phyloP scores from a whole-genome alignment of 2,329 filamentous ascomycete species.

The Claviceps capensis region DNA sequence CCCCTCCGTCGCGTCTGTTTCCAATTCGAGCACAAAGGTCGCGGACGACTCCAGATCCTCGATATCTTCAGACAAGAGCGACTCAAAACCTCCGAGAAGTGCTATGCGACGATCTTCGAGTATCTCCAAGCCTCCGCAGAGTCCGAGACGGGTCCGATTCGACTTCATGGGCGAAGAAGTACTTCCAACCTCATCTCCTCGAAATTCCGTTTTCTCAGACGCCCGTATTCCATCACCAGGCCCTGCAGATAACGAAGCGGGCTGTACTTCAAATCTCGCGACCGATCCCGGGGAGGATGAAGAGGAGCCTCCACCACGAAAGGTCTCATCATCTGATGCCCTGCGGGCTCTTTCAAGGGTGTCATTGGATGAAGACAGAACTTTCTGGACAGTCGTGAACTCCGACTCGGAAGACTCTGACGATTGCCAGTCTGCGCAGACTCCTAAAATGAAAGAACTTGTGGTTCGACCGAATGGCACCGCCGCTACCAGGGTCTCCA shows the following conservation, averaged over 20 bases:
- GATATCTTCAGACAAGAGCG: constrained; percentile 37
- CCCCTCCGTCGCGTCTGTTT: constrained; percentile 20
- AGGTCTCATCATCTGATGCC: constrained; percentile 42
- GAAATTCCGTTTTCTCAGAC: constrained; percentile 20
- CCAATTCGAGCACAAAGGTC: constrained; percentile 17
- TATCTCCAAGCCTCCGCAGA: constrained; percentile 33
- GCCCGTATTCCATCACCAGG: constrained; percentile 14
- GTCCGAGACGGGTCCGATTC: constrained; percentile 49
- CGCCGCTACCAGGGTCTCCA: neutral
- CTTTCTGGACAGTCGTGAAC: constrained; percentile 37
- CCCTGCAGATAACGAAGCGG: constrained; percentile 14
- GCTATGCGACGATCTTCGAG: constrained; percentile 44
- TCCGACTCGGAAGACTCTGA: constrained; percentile 16
- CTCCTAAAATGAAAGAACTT: too few relatives aligned
- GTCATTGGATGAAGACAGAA: constrained; percentile 32
- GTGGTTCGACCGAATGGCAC: neutral
- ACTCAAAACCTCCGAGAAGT: constrained; percentile 36
- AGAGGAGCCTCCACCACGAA: constrained; percentile 31
- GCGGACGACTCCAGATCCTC: constrained; percentile 38
- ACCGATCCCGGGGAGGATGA: constrained; percentile 27
- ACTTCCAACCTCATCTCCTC: constrained; percentile 43
- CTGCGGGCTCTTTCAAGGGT: constrained; percentile 36
- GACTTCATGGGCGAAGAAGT: constrained; percentile 47
- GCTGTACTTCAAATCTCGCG: constrained; percentile 19
- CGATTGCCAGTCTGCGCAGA: neutral